Evolutionary conservation across 1,284 basidiomycete genomes (phyloP), one percentile per base, ranked within the genome.

Genomic region (Papiliotrema fonsecae): DNA sequence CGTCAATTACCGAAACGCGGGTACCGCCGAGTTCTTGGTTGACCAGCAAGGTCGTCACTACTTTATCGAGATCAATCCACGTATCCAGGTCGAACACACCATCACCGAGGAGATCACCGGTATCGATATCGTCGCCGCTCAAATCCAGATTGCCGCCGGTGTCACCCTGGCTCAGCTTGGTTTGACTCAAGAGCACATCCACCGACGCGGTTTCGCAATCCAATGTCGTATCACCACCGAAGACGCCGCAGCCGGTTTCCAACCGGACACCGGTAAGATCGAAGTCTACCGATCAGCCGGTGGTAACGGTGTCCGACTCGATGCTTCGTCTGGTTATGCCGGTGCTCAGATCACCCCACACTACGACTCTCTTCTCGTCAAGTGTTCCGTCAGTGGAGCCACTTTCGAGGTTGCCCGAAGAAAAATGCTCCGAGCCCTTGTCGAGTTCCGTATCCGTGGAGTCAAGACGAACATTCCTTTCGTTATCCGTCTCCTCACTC

Each of bases 391-490:
- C 55, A 92, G 87, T 58, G 96, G 96, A 45, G 92, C 94, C 16
- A 97, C 93, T 2, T 99, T 97, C 70, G 96, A 99, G 72, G 93
- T 98, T 47, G 94, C 96, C 26, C 85, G 96, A 52, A 82, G 96
- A 62, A 98, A 98, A 81, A 98, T 97, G 93, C 83, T 99, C 47
- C 88, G 96, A 67, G 92, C 96, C 27, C 82, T 99, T 19, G 92
- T 98, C 52, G 96, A 98, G 75, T 98, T 98, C 86, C 88, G 96
- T 71, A 98, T 99, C 64, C 91, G 96, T 65, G 94, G 94, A 67
- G 93, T 97, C 74, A 97, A 97, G 88, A 97, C 92, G 61, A 98
- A 98, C 77, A 98, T 98, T 60, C 96, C 96, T 26, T 99, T 98
- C 87, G 77, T 99, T 60, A 96, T 98, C 83, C 87, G 93, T 57